These are phyloP conservation scores for Cystofilobasidium bisporidii DNA, from an alignment of 768 basidiomycete genomes.

Conservation along the genomic window DNA sequence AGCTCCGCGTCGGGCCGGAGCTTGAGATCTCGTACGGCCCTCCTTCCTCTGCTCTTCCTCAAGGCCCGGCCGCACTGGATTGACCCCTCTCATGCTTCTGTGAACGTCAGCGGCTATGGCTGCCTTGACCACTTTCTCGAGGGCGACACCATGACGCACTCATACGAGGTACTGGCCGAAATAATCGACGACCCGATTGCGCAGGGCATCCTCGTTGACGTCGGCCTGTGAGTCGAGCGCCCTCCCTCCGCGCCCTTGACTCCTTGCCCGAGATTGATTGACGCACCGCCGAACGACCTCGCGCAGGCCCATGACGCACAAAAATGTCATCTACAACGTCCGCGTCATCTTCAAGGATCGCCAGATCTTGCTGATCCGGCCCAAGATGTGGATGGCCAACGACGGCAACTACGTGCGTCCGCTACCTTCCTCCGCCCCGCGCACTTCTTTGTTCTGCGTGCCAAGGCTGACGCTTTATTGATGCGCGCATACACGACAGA, in stretches of 20 bases:
- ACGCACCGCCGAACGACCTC: slow-evolving; percentile 3
- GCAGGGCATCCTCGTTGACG: slow-evolving; percentile 82
- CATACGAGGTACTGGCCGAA: slow-evolving; percentile 94
- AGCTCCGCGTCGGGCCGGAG: slow-evolving; percentile 88
- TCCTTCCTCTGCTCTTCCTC: neutral
- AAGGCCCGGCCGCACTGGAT: neutral
- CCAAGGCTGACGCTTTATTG: too few species aligned
- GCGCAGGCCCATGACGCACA: slow-evolving; percentile 85
- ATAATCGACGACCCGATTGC: slow-evolving; percentile 70
- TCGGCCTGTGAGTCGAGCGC: slow-evolving; percentile 67
- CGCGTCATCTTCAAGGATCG: slow-evolving; percentile 77
- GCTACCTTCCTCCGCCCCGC: neutral
- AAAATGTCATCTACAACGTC: slow-evolving; percentile 97
- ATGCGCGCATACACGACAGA: too few species aligned
- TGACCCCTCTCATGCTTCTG: neutral
- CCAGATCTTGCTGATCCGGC: slow-evolving; percentile 84
- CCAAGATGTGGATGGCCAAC: slow-evolving; percentile 99
- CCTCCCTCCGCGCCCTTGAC: neutral
- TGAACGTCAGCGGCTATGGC: slow-evolving; percentile 93
- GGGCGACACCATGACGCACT: slow-evolving; percentile 91
- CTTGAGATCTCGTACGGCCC: slow-evolving; percentile 75
- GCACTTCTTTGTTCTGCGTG: slow-evolving; percentile 40
- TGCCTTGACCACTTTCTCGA: slow-evolving; percentile 97
- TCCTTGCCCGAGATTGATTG: too few species aligned
- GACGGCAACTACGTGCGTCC: slow-evolving; percentile 82